These are phyloP conservation scores for Sugiyamaella castrensis DNA, from an alignment of 1,139 yeast species.

Conservation along the genomic window DNA sequence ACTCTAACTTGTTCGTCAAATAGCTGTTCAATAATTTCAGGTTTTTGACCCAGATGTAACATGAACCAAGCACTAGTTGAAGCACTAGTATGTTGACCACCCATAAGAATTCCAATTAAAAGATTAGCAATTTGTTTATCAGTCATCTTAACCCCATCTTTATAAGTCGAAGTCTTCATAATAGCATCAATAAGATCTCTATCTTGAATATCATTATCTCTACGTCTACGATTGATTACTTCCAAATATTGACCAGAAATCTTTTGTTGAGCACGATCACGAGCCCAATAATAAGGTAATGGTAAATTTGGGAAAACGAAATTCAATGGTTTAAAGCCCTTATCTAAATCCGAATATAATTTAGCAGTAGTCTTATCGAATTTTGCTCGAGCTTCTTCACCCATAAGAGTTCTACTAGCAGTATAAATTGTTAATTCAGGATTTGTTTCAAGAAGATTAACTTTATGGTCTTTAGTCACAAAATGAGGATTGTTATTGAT, in stretches of 20 bases:
- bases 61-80: constrained; percentile 94
- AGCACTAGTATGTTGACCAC: constrained; percentile 98
- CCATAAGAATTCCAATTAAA: constrained; percentile 95
- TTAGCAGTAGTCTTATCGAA: constrained; percentile 82
- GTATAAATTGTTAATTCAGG: constrained; percentile 97
- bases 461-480: constrained; percentile 47
- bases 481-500: constrained; percentile 50
- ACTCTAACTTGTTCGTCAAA: constrained; percentile 68
- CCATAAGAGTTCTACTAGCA: constrained; percentile 86
- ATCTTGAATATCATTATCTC: constrained; percentile 65
- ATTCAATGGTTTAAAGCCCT: constrained; percentile 94
- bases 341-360: constrained; percentile 86
- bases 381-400: constrained; percentile 83
- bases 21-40: constrained; percentile 77
- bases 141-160: constrained; percentile 91
- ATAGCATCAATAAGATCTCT: constrained; percentile 89
- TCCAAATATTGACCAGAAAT: constrained; percentile 79
- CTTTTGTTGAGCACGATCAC: constrained; percentile 84
- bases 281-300: constrained; percentile 73
- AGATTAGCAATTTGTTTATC: constrained; percentile 93
- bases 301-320: constrained; percentile 95
- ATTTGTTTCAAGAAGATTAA: constrained; percentile 77
- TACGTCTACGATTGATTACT: constrained; percentile 71
- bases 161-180: constrained; percentile 78
- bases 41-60: constrained; percentile 83